These are phyloP conservation scores for Ceratonia siliqua DNA, from an alignment of 306 rosid species.

Conservation along the genomic window DNA sequence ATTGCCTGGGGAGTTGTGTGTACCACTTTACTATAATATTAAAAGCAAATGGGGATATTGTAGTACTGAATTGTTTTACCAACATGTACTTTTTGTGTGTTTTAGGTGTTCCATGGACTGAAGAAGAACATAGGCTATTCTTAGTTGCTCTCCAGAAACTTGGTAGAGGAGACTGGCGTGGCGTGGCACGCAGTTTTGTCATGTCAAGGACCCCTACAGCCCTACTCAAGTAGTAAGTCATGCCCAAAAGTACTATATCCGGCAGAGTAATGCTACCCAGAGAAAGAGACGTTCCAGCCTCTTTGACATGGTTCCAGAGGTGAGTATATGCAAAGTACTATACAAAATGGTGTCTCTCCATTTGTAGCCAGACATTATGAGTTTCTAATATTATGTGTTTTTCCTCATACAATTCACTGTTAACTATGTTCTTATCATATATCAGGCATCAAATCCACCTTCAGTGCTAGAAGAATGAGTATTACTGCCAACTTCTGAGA, in stretches of 20 bases:
- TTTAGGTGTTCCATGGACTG: slow-evolving; percentile 97
- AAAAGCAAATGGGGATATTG: too few relatives aligned
- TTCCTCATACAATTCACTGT: not conserved
- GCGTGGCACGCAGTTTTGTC: slow-evolving; percentile 84
- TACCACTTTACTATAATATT: too few relatives aligned
- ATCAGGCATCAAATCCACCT: slow-evolving; percentile 69
- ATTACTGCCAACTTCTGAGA: slow-evolving; percentile 53
- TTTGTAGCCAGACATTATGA: slow-evolving; percentile 15
- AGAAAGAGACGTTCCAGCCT: slow-evolving; percentile 97
- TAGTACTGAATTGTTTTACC: slow-evolving; percentile 21
- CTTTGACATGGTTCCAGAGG: slow-evolving; percentile 94
- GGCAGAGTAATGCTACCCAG: slow-evolving; percentile 79
- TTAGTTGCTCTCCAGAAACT: slow-evolving; percentile 87
- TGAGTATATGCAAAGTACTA: too few relatives aligned
- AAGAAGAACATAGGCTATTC: slow-evolving; percentile 90
- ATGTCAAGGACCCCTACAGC: slow-evolving; percentile 90
- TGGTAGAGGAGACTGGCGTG: slow-evolving; percentile 99
- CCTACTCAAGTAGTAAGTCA: slow-evolving; percentile 99
- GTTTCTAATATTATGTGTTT: not conserved
- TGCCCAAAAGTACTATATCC: slow-evolving; percentile 93
- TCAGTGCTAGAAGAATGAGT: slow-evolving; percentile 75
- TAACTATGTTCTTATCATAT: slow-evolving; percentile 24
- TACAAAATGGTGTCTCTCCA: too few relatives aligned
- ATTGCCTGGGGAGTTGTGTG: too few relatives aligned
- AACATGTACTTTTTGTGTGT: slow-evolving; percentile 24